Percentiles rank a stretch among this genome's conserved stretches.
phyloP scores from a whole-genome alignment of 1,284 basidiomycete genomes.

The Irpex sp. region DNA sequence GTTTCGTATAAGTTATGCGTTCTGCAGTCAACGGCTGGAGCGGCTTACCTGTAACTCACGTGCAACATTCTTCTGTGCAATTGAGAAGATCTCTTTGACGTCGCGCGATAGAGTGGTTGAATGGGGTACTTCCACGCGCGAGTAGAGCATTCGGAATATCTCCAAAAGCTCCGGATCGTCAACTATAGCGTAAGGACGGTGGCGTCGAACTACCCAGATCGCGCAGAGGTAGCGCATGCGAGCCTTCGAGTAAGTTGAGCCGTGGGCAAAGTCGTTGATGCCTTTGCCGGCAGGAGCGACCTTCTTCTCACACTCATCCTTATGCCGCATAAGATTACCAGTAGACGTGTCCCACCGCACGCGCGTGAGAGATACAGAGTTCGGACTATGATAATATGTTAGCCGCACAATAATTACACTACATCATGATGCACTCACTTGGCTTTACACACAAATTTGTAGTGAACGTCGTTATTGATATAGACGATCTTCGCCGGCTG shows the following conservation, averaged over 20 bases:
- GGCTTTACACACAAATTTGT: neutral
- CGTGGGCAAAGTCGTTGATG: conserved; percentile 8
- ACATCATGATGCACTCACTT: neutral
- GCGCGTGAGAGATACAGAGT: neutral
- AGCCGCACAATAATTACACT: neutral
- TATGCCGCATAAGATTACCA: conserved; percentile 10
- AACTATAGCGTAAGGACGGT: conserved; percentile 17
- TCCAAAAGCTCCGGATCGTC: conserved; percentile 12
- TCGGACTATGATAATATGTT: neutral
- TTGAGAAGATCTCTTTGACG: conserved; percentile 14
- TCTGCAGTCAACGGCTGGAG: neutral
- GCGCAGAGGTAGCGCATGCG: conserved; percentile 1
- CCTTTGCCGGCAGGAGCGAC: neutral
- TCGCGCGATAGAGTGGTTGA: conserved; percentile 12
- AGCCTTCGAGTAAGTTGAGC: conserved; percentile 5
- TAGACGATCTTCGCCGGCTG: neutral
- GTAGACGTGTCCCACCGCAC: conserved; percentile 9
- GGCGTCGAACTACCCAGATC: conserved; percentile 6
- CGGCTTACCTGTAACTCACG: conserved; percentile 12
- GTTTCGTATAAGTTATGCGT: neutral
- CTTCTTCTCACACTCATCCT: neutral
- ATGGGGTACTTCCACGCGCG: conserved; percentile 12
- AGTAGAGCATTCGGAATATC: conserved; percentile 14
- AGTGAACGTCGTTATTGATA: neutral
- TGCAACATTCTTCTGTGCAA: neutral